These are phyloP conservation scores for Clausena lansium DNA, from an alignment of 345 rosid genomes.

Conservation along the genomic window DNA sequence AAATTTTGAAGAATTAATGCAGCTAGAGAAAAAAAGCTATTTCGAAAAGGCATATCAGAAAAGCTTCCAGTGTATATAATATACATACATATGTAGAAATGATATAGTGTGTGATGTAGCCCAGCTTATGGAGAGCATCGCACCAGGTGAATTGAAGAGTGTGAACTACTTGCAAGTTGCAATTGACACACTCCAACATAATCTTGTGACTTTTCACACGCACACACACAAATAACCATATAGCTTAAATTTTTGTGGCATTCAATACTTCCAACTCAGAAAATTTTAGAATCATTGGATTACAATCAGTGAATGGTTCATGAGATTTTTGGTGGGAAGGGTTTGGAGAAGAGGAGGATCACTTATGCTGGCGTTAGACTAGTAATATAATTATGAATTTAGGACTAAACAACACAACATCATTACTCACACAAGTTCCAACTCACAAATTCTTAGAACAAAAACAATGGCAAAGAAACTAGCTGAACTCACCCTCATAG, in stretches of 20 bases:
- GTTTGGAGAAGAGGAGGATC: not conserved
- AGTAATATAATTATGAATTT: not conserved
- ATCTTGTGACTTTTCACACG: not conserved
- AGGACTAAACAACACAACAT: not conserved
- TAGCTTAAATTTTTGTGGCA: not conserved
- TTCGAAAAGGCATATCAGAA: not conserved
- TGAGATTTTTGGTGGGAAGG: not conserved
- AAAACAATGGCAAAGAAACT: not conserved
- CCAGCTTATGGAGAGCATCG: not conserved
- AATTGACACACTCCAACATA: not conserved
- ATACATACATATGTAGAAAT: not conserved
- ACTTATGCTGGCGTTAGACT: not conserved
- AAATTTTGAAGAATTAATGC: not conserved
- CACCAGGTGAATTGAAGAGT: not conserved
- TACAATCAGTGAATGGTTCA: not conserved
- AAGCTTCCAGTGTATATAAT: not conserved
- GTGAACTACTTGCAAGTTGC: not conserved
- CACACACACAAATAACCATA: not conserved
- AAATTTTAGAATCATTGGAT: not conserved
- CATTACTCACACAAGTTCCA: not conserved
- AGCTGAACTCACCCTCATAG: conserved; percentile 79
- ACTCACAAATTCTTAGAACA: not conserved
- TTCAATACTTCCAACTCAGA: not conserved
- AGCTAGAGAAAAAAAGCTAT: not conserved
- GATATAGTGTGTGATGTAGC: not conserved